A percentile compares a stretch with the other conserved stretches of the same genome.
These are phyloP conservation scores for Gynochthodes officinalis DNA, from an alignment of 257 asterid genomes.

Conservation along the genomic window DNA sequence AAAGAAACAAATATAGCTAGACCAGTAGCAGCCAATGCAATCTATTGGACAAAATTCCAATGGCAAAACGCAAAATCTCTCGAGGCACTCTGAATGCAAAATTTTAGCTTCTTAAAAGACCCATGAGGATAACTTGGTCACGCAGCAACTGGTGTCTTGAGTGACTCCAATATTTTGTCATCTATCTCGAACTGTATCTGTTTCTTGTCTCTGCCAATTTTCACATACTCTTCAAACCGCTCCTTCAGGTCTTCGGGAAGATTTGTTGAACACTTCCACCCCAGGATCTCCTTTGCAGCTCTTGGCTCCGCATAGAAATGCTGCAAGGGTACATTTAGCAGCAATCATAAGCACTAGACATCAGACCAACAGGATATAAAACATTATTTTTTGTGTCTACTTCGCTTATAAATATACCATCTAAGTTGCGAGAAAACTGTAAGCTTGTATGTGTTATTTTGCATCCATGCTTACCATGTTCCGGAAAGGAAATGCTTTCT, in stretches of 20 bases:
- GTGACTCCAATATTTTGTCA: constrained; percentile 80
- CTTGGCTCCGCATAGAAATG: constrained; percentile 91
- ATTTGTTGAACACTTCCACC: constrained; percentile 76
- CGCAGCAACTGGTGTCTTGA: constrained; percentile 71
- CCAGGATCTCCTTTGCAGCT: constrained; percentile 89
- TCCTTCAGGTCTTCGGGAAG: constrained; percentile 82
- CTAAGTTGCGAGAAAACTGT: too few relatives aligned
- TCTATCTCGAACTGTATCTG: constrained; percentile 67
- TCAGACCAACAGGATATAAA: background rate
- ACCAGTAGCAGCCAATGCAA: too few relatives aligned
- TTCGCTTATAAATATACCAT: background rate
- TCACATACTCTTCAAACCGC: constrained; percentile 71
- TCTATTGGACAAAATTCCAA: background rate
- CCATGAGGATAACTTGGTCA: constrained; percentile 29
- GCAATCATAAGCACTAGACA: background rate
- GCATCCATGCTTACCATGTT: constrained; percentile 56
- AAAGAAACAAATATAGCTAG: too few relatives aligned
- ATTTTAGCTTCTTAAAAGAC: background rate
- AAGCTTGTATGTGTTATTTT: background rate
- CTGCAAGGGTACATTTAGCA: constrained; percentile 41
- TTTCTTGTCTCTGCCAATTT: constrained; percentile 95
- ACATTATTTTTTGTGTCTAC: background rate
- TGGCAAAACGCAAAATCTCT: background rate
- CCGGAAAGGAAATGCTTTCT: constrained; percentile 96
- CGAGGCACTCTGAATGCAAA: background rate